Percentiles rank a stretch among this genome's conserved stretches.
These are phyloP conservation scores for Martiniozyma abietophila DNA, from an alignment of 805 yeast genomes.

Conservation along the genomic window DNA sequence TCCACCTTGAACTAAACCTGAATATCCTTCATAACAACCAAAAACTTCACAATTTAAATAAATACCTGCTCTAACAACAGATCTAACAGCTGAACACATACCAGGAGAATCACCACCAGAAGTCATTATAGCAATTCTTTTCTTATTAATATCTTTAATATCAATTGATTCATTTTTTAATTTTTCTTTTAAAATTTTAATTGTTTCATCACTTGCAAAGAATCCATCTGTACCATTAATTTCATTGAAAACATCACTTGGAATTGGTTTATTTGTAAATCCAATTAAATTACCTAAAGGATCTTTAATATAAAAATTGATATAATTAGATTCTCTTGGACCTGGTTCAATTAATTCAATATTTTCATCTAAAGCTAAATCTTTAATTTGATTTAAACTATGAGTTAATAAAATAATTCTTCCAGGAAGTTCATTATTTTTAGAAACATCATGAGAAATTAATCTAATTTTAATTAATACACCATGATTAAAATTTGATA, in stretches of 20 bases:
- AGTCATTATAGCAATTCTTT: constrained; percentile 83
- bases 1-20: constrained; percentile 87
- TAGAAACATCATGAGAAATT: constrained; percentile 28
- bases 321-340: constrained; percentile 7
- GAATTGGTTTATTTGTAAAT: constrained; percentile 36
- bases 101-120: constrained; percentile 99
- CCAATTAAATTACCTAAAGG: constrained; percentile 59
- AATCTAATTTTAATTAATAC: constrained; percentile 40
- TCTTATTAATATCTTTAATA: constrained; percentile 7
- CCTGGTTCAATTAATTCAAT: constrained; percentile 14
- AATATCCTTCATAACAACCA: constrained; percentile 91
- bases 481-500: constrained; percentile 27
- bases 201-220: constrained; percentile 7
- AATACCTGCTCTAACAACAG: constrained; percentile 90
- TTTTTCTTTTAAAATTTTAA: constrained; percentile 2
- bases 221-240: constrained; percentile 9
- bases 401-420: constrained; percentile 33
- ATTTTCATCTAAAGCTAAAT: constrained; percentile 15
- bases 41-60: constrained; percentile 80
- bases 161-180: not conserved
- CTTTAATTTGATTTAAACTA: constrained; percentile 23
- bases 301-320: constrained; percentile 36
- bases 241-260: constrained; percentile 1
- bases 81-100: constrained; percentile 94
- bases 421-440: constrained; percentile 27